These are phyloP conservation scores for Singerocomus rubriflavus DNA, from an alignment of 1,284 basidiomycete species.

Conservation along the genomic window DNA sequence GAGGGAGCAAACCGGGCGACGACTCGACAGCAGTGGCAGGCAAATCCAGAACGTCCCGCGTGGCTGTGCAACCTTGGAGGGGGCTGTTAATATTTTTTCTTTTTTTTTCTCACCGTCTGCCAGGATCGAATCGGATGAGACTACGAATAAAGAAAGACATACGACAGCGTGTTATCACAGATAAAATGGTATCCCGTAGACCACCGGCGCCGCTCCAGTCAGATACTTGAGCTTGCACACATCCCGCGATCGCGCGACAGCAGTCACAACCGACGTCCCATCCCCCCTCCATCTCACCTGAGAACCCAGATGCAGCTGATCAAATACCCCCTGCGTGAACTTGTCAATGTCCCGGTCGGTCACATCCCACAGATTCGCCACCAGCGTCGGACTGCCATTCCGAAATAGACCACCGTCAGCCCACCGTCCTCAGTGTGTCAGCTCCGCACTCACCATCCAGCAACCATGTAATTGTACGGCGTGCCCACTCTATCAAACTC, in stretches of 20 bases:
- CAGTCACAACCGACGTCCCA: constrained; percentile 60
- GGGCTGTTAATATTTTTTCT: neutral
- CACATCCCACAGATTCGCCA: constrained; percentile 97
- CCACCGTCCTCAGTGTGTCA: neutral
- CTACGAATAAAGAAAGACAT: neutral
- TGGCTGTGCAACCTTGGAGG: constrained; percentile 13
- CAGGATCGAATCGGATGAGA: neutral
- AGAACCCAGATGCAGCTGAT: constrained; percentile 60
- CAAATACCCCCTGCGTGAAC: constrained; percentile 83
- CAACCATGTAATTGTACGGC: constrained; percentile 93
- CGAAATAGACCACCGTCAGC: neutral
- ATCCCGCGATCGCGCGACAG: constrained; percentile 76
- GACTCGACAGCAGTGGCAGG: neutral
- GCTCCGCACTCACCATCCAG: constrained; percentile 75
- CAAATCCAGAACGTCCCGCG: constrained; percentile 4
- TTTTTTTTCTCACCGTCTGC: constrained; percentile 4
- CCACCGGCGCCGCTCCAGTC: constrained; percentile 93
- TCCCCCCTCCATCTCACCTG: constrained; percentile 29
- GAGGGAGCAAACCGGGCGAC: neutral
- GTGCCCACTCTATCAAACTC: constrained; percentile 92
- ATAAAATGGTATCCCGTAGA: constrained; percentile 93
- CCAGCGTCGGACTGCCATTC: constrained; percentile 73
- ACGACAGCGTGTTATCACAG: constrained; percentile 37
- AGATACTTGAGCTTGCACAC: constrained; percentile 89
- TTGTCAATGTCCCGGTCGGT: constrained; percentile 97